Conservation (phyloP, 805 yeast genomes). For the Pichia insulana region DNA sequence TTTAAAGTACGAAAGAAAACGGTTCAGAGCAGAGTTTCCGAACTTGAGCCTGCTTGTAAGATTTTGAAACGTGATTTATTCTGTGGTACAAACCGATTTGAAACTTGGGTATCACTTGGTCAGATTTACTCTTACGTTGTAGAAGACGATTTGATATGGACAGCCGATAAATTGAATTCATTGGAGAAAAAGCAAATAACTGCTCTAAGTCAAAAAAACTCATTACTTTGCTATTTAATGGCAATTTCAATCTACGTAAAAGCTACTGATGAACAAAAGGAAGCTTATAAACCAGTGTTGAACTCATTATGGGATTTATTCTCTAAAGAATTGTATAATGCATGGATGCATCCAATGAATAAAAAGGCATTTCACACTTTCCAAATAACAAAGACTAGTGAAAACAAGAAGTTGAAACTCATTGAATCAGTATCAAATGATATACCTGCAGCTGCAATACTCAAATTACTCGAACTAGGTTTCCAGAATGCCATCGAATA, state of each 20-base stretch:
- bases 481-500: slow-evolving; percentile 39
- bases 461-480: slow-evolving; percentile 32
- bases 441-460: slow-evolving; percentile 12
- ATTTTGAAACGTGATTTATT: slow-evolving; percentile 59
- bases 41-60: slow-evolving; percentile 63
- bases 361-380: slow-evolving; percentile 44
- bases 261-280: slow-evolving; percentile 14
- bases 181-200: slow-evolving; percentile 52
- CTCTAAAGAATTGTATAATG: slow-evolving; percentile 51
- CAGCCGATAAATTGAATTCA: slow-evolving; percentile 68
- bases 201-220: slow-evolving; percentile 56
- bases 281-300: slow-evolving; percentile 28
- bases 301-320: slow-evolving; percentile 43
- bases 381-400: too few relatives aligned
- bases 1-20: slow-evolving; percentile 65
- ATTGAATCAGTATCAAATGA: slow-evolving; percentile 3
- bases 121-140: slow-evolving; percentile 70
- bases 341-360: slow-evolving; percentile 55
- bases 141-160: slow-evolving; percentile 90
- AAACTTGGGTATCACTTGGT: slow-evolving; percentile 81
- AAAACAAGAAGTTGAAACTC: neutral
- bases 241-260: slow-evolving; percentile 42
- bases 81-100: slow-evolving; percentile 60
- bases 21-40: slow-evolving; percentile 75
- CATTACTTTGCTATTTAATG: slow-evolving; percentile 68